Base-by-base conservation (phyloP, 2,329 filamentous ascomycete genomes). In the Colletotrichum cordylinicola region DNA sequence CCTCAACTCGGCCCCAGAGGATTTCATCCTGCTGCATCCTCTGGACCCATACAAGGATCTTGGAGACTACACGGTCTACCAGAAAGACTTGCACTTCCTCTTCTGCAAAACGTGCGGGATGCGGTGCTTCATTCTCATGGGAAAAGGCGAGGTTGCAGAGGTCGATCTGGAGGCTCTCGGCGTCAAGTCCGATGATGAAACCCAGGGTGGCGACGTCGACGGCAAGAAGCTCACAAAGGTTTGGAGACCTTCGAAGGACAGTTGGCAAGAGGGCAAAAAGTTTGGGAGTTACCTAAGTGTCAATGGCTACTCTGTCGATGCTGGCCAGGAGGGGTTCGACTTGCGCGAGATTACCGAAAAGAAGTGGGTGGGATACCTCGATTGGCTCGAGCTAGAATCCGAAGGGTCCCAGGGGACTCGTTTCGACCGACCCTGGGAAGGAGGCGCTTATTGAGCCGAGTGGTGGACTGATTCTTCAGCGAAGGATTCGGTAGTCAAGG, bases 71-170 rank as follows among this genome's bases (percentile, higher is more conserved):
- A 81, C 79, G 7, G 84, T 83, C 71, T 24, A 66, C 70, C 70
- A 79, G 3, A 79, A 81, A n/a, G 48, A 67, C 37, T 24, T 75
- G 48, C 84, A 85, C 69, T 89, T 85, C 81, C 85, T 86, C 74
- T 90, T 88, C 76, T 90, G 88, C 80, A 85, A 83, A 67, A 85
- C 75, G 0, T 90, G 88, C 75, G 88, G 85, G 0, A 84, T 86
- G 15, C 80, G 87, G 4, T 86, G 85, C 70, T 87, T 90, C 78
- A 84, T 81, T 7, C 81, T 87, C 16, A 74, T 77, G 61, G 85
- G 86, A 0, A 77, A 83, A 35, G 82, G 83, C 4, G 84, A 85
- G 75, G 64, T 78, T 8, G 76, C 78, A 2, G 77, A 81, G 5
- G 78, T 79, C 1, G 80, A 81, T 24, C 61, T 82, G 10, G 77